Evolutionary conservation across 768 basidiomycete genomes (phyloP).

Genomic region (Cystofilobasidium ferigula): DNA sequence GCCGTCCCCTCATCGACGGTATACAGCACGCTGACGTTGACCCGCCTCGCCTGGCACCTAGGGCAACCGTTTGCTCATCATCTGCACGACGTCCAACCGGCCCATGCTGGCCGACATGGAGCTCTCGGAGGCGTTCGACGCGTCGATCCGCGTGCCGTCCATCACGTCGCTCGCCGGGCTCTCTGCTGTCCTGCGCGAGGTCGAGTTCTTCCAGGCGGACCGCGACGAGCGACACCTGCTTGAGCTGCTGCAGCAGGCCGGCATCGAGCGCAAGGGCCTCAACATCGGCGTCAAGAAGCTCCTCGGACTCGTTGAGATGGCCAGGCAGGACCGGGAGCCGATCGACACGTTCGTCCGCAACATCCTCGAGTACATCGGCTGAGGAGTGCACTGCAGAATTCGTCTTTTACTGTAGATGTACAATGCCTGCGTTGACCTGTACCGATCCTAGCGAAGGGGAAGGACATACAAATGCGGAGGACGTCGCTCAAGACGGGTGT

Average conservation of each 20-base stretch:
- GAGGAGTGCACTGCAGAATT: too few relatives aligned
- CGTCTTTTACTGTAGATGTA: too few relatives aligned
- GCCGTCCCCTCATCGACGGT: background rate
- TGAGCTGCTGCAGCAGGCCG: constrained; percentile 59
- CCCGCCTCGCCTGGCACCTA: constrained; percentile 35
- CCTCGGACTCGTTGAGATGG: constrained; percentile 86
- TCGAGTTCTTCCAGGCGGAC: constrained; percentile 57
- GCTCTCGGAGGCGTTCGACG: constrained; percentile 76
- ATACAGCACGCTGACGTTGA: background rate
- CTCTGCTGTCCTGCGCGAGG: constrained; percentile 65
- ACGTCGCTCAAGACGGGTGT: too few relatives aligned
- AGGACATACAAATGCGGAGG: too few relatives aligned
- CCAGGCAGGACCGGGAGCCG: constrained; percentile 81
- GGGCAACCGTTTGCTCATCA: constrained; percentile 81
- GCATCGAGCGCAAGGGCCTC: constrained; percentile 49
- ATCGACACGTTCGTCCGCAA: constrained; percentile 43
- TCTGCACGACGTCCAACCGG: constrained; percentile 83
- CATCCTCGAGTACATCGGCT: constrained; percentile 29
- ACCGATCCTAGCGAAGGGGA: too few relatives aligned
- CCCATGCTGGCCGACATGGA: constrained; percentile 79
- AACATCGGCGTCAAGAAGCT: constrained; percentile 90
- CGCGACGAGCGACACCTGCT: constrained; percentile 47
- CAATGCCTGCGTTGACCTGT: too few relatives aligned
- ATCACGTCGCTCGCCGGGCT: constrained; percentile 60
- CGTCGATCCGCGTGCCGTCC: constrained; percentile 72